Base-by-base conservation (phyloP, 2,329 filamentous ascomycete genomes). In the Stachybotrys elegans region DNA sequence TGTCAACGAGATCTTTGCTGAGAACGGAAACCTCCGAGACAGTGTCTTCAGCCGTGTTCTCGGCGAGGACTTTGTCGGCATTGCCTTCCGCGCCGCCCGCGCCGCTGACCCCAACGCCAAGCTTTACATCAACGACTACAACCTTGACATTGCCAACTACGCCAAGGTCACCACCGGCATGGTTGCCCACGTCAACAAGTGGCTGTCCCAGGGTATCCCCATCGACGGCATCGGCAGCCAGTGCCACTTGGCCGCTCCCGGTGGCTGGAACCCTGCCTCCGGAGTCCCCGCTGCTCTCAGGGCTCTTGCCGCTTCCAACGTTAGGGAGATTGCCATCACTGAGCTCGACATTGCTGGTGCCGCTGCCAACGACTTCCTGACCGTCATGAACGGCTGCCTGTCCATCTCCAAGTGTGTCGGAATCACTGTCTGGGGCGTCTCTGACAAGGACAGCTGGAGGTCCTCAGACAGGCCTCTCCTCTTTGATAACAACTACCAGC, bases 71-170 rank as follows among this genome's bases (percentile, higher is more conserved):
- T 88, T 84, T 57, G 78, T 89, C 43, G 69, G 71, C 19, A 83
- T 86, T 54, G 84, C 84, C 27, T 89, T 88, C 67, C 71, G 77
- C 42, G 78, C 84, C 11, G 85, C 86, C 17, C 75, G 78, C 42
- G 71, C 71, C 8, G 83, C 81, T 48, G 85, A 88, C 59, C 82
- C 84, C 3, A 55, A 64, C 44, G 83, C 81, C 3, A 84, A 83
- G 65, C 71, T 89, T 31, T 90, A 86, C 69, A 86, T 88, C 67
- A 90, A 89, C 64, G 84, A 89, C 61, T 79, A 75, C 65, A 86
- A 85, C 67, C 74, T 86, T 42, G 83, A 86, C 65, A 69, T 63
- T 35, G 72, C 81, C 16, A 72, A 54, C 51, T 74, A 75, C 54
- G 68, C 73, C 50, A 88, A 89, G 69, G 76, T 86, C 53, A 69